Evolutionary conservation across 2,329 filamentous ascomycete genomes (phyloP), one percentile per base, ranked within the genome.

Genomic region (Simplicillium aogashimaense): DNA sequence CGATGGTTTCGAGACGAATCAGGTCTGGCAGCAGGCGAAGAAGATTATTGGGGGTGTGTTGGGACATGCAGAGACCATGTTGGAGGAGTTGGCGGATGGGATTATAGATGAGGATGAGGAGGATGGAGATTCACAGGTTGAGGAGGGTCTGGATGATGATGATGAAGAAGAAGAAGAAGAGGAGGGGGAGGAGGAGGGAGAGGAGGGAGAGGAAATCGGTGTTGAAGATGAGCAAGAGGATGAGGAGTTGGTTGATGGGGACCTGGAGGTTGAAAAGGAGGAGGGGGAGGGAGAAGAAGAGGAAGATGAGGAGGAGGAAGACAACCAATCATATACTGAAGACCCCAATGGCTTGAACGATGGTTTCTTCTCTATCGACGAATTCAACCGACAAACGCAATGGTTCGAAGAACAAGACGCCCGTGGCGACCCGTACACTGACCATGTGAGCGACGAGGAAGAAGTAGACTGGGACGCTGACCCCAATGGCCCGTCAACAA

Each of bases 311-410:
- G 68, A 65, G 1, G 62, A 63, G 10, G 65, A 70, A 3, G 70
- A 72, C 15, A 59, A 64, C 1, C 72, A 73, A 37, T 73, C 75
- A 31, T 81, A 82, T 44, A 65, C 78, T 8, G 70, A 81, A 50
- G 88, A 97, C 53, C 79, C 80, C 4, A 73, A 92, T 54, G 87
- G 88, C 7, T 76, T 98, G 28, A 97, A 98, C 54, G 92, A 98
- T 55, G 90, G 88, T 5, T 98, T 98, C 66, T 98, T 98, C 65
- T 94, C 87, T 13, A 90, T 98, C 52, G 89, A 97, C 53, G 81
- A 94, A 44, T 98, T 98, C 74, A 98, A 98, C 69, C 86, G 83
- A 57, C 86, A 94, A 56, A 86, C 88, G 2, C 86, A 94, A 53
- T 83, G 83, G 56, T 79, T 95, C 37, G 92, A 98, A 60, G 79